Evolutionary conservation across 495 filamentous ascomycete species (phyloP).

Genomic region (Lentithecium fluviatile): DNA sequence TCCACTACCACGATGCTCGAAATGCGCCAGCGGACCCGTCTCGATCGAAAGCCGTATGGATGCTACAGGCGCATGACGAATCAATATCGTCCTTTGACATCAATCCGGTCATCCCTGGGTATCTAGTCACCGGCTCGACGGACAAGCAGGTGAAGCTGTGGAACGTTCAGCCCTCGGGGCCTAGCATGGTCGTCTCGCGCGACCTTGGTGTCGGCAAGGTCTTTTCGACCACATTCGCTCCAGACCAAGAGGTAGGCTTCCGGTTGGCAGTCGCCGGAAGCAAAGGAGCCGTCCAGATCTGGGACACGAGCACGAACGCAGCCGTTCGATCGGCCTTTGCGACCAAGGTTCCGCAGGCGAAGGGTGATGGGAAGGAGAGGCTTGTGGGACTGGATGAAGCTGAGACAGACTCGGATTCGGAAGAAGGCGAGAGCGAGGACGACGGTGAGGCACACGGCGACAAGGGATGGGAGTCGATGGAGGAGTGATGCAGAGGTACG

Average conservation of each 20-base stretch:
- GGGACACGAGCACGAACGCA: conserved; percentile 94
- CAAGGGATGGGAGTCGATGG: conserved; percentile 86
- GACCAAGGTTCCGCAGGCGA: conserved; percentile 59
- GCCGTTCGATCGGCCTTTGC: conserved; percentile 88
- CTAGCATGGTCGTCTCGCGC: conserved; percentile 84
- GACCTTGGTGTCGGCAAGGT: conserved; percentile 93
- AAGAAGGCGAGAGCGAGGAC: conserved; percentile 55
- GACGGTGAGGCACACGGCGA: conserved; percentile 50
- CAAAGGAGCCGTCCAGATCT: conserved; percentile 89
- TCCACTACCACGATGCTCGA: conserved; percentile 84
- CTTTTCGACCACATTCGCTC: conserved; percentile 85
- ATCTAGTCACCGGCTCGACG: conserved; percentile 85
- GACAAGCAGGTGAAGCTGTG: conserved; percentile 96
- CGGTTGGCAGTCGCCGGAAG: conserved; percentile 89
- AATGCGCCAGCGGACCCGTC: conserved; percentile 65
- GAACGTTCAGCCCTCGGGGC: conserved; percentile 77
- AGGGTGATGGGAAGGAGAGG: conserved; percentile 71
- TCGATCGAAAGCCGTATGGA: conserved; percentile 82
- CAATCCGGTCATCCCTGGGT: conserved; percentile 84
- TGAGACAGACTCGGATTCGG: conserved; percentile 60
- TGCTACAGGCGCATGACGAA: conserved; percentile 89
- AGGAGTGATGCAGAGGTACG: conserved; percentile 52
- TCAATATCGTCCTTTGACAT: conserved; percentile 94
- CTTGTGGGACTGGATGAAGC: conserved; percentile 68
- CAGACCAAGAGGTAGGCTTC: conserved; percentile 86